These are phyloP conservation scores for Ilex asprella DNA, from an alignment of 257 asterid species.

Conservation along the genomic window DNA sequence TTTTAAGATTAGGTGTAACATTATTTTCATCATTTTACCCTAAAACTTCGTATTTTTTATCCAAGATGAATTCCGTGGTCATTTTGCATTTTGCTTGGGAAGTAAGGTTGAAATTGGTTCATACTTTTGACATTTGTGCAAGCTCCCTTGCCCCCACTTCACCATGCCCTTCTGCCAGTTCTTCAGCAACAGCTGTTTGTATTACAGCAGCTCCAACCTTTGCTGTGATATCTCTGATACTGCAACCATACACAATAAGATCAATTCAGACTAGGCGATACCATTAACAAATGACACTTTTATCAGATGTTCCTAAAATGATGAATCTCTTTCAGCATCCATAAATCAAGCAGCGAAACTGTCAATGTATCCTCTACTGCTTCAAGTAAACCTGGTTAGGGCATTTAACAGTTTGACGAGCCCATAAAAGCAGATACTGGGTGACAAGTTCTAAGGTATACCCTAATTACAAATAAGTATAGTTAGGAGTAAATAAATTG, in stretches of 20 bases:
- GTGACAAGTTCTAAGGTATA: too few species aligned
- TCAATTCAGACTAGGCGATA: constrained; percentile 9
- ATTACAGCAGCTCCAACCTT: constrained; percentile 95
- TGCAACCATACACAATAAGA: constrained; percentile 27
- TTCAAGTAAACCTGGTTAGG: too few species aligned
- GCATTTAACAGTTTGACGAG: background rate
- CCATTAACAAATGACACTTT: too few species aligned
- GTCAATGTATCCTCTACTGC: background rate
- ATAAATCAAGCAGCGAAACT: background rate
- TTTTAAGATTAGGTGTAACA: too few species aligned
- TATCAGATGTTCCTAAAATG: too few species aligned
- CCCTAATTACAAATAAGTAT: too few species aligned
- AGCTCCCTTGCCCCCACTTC: constrained; percentile 75
- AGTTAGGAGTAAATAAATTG: too few species aligned
- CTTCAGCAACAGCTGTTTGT: constrained; percentile 69
- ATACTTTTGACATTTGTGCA: constrained; percentile 70
- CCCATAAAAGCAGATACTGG: too few species aligned
- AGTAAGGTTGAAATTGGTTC: constrained; percentile 1
- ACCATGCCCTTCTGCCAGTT: constrained; percentile 79
- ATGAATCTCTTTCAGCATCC: too few species aligned
- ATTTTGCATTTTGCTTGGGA: background rate
- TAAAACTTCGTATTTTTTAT: too few species aligned
- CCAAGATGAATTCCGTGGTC: too few species aligned
- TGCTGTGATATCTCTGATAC: constrained; percentile 89
- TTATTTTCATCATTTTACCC: too few species aligned